Evolutionary conservation across 306 rosid genomes (phyloP).

Genomic region (Potentilla sterilis): DNA sequence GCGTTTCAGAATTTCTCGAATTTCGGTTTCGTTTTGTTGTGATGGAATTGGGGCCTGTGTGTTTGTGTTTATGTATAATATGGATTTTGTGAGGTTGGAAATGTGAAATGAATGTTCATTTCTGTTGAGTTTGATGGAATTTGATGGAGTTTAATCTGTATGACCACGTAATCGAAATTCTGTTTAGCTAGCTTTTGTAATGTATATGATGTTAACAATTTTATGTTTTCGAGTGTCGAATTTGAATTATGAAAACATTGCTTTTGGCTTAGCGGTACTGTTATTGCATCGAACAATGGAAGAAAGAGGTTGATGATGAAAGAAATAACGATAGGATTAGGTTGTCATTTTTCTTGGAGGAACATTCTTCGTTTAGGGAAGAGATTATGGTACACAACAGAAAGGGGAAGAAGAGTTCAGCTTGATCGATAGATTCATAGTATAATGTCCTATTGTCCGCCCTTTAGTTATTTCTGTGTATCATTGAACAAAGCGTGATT

Average conservation of each 20-base stretch:
- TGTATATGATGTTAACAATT: background rate
- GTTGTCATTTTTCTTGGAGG: background rate
- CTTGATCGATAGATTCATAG: background rate
- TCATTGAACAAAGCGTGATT: background rate
- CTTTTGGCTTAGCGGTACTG: too few species aligned
- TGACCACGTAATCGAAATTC: background rate
- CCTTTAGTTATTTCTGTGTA: background rate
- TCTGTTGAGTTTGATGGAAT: background rate
- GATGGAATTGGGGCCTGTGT: constrained; percentile 2
- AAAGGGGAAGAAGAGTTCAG: background rate
- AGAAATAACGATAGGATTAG: background rate
- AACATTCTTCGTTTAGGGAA: background rate
- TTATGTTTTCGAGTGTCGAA: background rate
- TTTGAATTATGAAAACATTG: background rate
- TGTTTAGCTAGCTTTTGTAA: background rate
- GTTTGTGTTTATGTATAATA: background rate
- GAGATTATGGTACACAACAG: background rate
- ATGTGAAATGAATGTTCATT: background rate
- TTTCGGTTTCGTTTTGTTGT: background rate
- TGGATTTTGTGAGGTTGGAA: background rate
- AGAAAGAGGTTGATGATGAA: background rate
- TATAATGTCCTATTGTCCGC: background rate
- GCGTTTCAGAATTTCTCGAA: background rate
- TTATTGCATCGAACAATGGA: background rate
- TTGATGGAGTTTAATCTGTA: background rate